Evolutionary conservation across 352 stramenopile species (phyloP).

Genomic region (Globisporangium splendens): DNA sequence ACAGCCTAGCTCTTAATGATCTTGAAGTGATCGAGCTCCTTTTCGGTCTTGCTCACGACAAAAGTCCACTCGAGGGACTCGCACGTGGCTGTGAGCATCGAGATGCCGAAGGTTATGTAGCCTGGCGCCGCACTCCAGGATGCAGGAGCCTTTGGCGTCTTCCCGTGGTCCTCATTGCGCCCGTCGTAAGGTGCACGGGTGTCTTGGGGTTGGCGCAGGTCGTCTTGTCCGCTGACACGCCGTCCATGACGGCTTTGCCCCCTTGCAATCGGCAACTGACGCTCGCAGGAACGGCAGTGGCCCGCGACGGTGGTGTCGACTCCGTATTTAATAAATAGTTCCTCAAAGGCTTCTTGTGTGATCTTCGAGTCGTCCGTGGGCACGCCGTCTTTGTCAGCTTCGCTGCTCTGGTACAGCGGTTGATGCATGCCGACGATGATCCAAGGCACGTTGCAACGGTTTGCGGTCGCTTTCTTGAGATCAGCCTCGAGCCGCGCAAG

Average conservation of each 20-base stretch:
- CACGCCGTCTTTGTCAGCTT: conserved; percentile 14
- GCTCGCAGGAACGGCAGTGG: conserved; percentile 86
- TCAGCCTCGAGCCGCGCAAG: conserved; percentile 47
- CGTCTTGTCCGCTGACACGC: conserved; percentile 44
- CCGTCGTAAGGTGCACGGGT: conserved; percentile 66
- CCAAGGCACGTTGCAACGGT: conserved; percentile 41
- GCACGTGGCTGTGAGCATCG: conserved; percentile 23
- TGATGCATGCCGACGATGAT: conserved; percentile 53
- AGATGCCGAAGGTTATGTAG: conserved; percentile 48
- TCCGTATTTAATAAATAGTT: conserved; percentile 79
- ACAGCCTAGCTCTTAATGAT: conserved; percentile 6
- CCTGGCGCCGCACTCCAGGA: conserved; percentile 44
- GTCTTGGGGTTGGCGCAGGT: conserved; percentile 57
- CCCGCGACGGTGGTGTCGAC: conserved; percentile 83
- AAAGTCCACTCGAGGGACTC: conserved; percentile 25
- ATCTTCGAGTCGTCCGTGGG: conserved; percentile 14
- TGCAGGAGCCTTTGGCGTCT: conserved; percentile 11
- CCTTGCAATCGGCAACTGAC: conserved; percentile 53
- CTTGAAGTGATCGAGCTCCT: conserved; percentile 19
- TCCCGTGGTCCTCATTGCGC: conserved; percentile 41
- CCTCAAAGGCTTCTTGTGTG: conserved; percentile 74
- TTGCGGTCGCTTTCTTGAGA: conserved; percentile 38
- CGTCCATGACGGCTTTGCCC: conserved; percentile 35
- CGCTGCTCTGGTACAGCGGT: conserved; percentile 28
- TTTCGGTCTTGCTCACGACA: conserved; percentile 15